Evolutionary conservation across 371 early-diverging fungal genomes (phyloP).

Genomic region (Rhizomucor pusillus): DNA sequence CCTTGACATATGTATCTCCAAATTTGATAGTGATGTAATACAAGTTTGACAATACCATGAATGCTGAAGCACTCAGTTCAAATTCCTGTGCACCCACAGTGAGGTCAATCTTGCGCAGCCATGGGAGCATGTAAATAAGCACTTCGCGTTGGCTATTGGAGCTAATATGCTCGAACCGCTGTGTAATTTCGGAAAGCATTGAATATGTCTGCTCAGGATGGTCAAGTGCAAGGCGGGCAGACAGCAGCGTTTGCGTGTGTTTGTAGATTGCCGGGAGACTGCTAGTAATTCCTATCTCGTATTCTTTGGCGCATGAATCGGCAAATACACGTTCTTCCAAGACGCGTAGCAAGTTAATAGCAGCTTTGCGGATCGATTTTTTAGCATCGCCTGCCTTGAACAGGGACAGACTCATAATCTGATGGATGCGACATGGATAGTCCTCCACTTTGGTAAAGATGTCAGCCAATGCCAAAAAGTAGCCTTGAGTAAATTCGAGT

Average conservation of each 20-base stretch:
- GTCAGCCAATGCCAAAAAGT: conserved; percentile 74
- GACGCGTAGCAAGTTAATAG: conserved; percentile 72
- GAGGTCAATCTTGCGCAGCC: conserved; percentile 81
- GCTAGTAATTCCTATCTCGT: conserved; percentile 74
- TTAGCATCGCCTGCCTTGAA: conserved; percentile 82
- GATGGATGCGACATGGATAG: conserved; percentile 60
- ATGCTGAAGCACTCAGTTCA: conserved; percentile 55
- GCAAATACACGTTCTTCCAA: conserved; percentile 69
- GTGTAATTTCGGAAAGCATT: conserved; percentile 78
- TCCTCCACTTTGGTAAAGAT: conserved; percentile 56
- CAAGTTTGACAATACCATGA: conserved; percentile 77
- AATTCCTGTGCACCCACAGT: conserved; percentile 46
- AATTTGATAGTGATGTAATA: conserved; percentile 83
- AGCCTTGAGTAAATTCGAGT: conserved; percentile 65
- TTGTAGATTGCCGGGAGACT: conserved; percentile 81
- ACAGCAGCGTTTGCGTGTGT: conserved; percentile 71
- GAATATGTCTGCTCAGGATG: conserved; percentile 68
- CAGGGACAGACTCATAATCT: conserved; percentile 74
- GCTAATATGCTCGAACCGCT: conserved; percentile 71
- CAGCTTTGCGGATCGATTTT: conserved; percentile 70
- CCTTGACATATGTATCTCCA: conserved; percentile 74
- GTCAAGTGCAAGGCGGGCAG: conserved; percentile 67
- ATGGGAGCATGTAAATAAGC: conserved; percentile 76
- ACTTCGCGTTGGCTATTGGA: conserved; percentile 65
- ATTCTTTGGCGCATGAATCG: conserved; percentile 63